Evolutionary conservation across 1,139 yeast genomes (phyloP).

Genomic region (Pichia sp.): DNA sequence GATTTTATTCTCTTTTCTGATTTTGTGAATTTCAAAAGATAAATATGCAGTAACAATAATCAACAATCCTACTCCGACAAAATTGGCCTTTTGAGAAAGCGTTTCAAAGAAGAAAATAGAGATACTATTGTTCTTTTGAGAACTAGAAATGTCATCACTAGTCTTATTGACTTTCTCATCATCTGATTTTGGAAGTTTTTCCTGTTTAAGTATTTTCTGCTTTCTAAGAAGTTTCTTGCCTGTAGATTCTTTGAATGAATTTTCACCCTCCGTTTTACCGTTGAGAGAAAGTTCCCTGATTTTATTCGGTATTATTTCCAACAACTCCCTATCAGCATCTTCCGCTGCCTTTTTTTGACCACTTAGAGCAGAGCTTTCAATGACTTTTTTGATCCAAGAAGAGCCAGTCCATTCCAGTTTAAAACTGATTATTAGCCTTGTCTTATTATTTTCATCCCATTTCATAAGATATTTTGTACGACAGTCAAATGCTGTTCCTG

Average conservation of each 20-base stretch:
- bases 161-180: too few species aligned
- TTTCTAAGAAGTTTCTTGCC: background rate
- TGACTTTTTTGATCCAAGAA: conserved; percentile 48
- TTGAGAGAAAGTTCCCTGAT: conserved; percentile 3
- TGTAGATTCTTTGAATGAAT: background rate
- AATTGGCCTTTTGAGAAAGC: too few species aligned
- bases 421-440: conserved; percentile 36
- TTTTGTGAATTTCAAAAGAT: too few species aligned
- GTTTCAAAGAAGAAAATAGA: too few species aligned
- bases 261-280: background rate
- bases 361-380: conserved; percentile 41
- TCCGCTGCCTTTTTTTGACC: conserved; percentile 36
- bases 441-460: conserved; percentile 39
- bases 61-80: too few species aligned
- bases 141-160: too few species aligned
- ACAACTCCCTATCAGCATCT: conserved; percentile 11
- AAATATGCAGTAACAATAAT: too few species aligned
- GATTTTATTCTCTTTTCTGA: too few species aligned
- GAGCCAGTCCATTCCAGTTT: conserved; percentile 46
- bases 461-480: conserved; percentile 39
- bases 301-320: conserved; percentile 5
- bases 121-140: too few species aligned
- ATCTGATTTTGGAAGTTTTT: too few species aligned
- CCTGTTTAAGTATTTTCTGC: background rate
- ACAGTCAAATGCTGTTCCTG: conserved; percentile 47